Evolutionary conservation across 306 rosid genomes (phyloP).

Genomic region (Carpinus viminea): DNA sequence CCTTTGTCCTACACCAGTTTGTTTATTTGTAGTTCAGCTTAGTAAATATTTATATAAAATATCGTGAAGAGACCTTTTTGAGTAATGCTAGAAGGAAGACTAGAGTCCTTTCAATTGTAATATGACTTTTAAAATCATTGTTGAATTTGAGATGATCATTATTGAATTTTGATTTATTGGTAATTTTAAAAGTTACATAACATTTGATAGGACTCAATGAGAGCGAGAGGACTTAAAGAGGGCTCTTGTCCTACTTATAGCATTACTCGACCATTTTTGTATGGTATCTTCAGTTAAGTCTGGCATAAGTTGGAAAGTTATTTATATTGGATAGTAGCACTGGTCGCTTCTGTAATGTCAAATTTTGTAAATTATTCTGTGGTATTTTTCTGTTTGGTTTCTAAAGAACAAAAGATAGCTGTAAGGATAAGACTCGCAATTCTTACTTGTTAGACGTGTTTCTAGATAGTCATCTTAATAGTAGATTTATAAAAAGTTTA

Average conservation of each 20-base stretch:
- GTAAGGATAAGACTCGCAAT: neutral
- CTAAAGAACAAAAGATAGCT: neutral
- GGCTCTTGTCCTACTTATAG: no score
- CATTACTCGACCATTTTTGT: neutral
- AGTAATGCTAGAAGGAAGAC: no score
- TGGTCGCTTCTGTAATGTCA: neutral
- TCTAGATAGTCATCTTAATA: neutral
- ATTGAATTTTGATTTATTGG: no score
- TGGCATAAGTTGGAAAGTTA: neutral
- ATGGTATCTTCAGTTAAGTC: neutral
- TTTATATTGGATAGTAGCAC: neutral
- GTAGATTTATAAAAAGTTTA: conserved; percentile 4
- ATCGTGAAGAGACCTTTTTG: neutral
- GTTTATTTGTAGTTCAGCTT: neutral
- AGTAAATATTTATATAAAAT: neutral
- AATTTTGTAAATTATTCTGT: neutral
- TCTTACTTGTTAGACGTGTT: neutral
- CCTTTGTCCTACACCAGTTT: neutral
- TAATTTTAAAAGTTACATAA: no score
- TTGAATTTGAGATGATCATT: no score
- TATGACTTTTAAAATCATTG: no score
- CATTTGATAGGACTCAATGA: no score
- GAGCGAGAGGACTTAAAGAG: no score
- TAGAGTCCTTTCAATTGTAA: no score
- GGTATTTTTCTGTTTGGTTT: conserved; percentile 8